A percentile compares a stretch with the other conserved stretches of the same genome.
These are phyloP conservation scores for Arthroderma sp. DNA, from an alignment of 2,329 filamentous ascomycete genomes.

Conservation along the genomic window DNA sequence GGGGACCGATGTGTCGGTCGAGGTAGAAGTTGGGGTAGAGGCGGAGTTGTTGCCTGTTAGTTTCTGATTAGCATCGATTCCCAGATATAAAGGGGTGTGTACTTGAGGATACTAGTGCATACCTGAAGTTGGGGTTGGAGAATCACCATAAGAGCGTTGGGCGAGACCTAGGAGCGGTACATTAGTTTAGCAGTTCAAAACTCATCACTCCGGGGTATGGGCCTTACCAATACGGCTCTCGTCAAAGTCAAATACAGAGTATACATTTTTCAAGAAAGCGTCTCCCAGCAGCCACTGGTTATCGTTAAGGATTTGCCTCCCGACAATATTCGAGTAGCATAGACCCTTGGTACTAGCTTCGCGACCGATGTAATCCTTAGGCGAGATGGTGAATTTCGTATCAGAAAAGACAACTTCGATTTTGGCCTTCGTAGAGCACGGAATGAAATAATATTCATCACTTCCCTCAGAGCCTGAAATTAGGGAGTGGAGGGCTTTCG, in stretches of 20 bases:
- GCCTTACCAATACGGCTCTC: slow-evolving; percentile 23
- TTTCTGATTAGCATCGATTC: too few species aligned
- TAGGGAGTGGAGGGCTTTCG: slow-evolving; percentile 51
- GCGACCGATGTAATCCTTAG: slow-evolving; percentile 55
- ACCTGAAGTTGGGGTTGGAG: not conserved
- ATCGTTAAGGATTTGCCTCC: slow-evolving; percentile 50
- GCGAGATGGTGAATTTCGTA: slow-evolving; percentile 51
- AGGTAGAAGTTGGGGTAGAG: not conserved
- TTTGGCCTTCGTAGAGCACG: slow-evolving; percentile 52
- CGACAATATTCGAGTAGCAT: slow-evolving; percentile 60
- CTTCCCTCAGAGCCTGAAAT: slow-evolving; percentile 45
- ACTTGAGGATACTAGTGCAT: slow-evolving; percentile 2
- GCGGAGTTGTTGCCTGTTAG: not conserved
- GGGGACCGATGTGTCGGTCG: not conserved
- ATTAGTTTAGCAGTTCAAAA: not conserved
- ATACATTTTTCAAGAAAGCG: slow-evolving; percentile 81
- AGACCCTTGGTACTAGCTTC: slow-evolving; percentile 13
- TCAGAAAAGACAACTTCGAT: slow-evolving; percentile 58
- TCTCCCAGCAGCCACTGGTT: slow-evolving; percentile 69
- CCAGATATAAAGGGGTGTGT: not conserved
- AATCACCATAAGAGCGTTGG: not conserved
- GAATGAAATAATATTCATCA: slow-evolving; percentile 54
- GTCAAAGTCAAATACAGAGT: slow-evolving; percentile 71
- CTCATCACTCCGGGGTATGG: too few species aligned
- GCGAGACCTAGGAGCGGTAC: slow-evolving; percentile 5